These are phyloP conservation scores for Hypoxylon trugodes DNA, from an alignment of 495 filamentous ascomycete species.

Conservation along the genomic window DNA sequence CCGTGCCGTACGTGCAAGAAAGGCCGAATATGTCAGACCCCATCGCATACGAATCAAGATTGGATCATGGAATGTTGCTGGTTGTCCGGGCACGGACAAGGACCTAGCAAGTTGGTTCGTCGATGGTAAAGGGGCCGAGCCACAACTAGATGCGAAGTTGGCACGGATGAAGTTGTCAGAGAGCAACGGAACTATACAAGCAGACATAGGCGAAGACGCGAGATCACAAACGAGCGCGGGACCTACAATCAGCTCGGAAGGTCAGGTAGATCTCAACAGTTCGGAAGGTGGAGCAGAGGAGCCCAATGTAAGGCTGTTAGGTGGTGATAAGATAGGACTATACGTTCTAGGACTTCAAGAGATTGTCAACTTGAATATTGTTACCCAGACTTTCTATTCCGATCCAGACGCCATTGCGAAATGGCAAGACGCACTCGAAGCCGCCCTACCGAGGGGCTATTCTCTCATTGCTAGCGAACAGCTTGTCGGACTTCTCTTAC, in stretches of 20 bases:
- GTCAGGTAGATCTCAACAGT: conserved; percentile 49
- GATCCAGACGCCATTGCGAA: conserved; percentile 74
- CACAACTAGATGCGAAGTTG: conserved; percentile 62
- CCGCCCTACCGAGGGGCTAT: conserved; percentile 80
- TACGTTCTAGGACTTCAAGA: conserved; percentile 94
- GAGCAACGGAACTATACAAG: conserved; percentile 34
- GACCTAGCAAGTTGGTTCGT: conserved; percentile 90
- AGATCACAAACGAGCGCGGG: conserved; percentile 29
- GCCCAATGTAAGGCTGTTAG: conserved; percentile 47
- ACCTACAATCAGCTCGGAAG: conserved; percentile 48
- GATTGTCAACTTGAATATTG: conserved; percentile 82
- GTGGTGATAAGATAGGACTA: conserved; percentile 75
- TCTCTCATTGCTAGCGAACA: conserved; percentile 79
- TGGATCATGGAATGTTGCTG: conserved; percentile 95
- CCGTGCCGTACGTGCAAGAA: conserved; percentile 70
- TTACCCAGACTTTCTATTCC: conserved; percentile 67
- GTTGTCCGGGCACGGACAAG: conserved; percentile 80
- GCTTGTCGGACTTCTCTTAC: conserved; percentile 82
- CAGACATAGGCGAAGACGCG: conserved; percentile 18
- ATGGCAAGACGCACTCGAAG: conserved; percentile 79
- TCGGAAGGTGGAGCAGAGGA: conserved; percentile 37
- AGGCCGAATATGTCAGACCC: conserved; percentile 77
- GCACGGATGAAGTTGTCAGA: conserved; percentile 58
- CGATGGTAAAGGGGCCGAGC: conserved; percentile 66
- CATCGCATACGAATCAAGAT: conserved; percentile 81